phyloP scores from a whole-genome alignment of 768 basidiomycete species.

The Kwoniella sp. region DNA sequence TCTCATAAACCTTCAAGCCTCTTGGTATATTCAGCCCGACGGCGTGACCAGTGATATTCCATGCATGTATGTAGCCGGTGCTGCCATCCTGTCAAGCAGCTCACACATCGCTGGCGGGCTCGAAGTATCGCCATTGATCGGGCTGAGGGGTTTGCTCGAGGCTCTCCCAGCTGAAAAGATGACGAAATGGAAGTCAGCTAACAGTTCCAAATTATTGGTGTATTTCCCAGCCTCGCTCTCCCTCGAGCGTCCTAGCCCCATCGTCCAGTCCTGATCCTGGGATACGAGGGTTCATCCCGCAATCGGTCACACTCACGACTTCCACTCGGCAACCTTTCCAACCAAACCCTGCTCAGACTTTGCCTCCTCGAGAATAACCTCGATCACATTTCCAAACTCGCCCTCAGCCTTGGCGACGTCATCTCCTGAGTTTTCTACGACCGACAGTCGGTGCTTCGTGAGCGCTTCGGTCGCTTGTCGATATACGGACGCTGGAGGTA shows the following conservation, averaged over 20 bases:
- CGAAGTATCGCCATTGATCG: slow-evolving; percentile 73
- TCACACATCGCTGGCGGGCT: slow-evolving; percentile 37
- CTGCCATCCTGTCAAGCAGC: neutral
- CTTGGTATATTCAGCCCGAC: too few species aligned
- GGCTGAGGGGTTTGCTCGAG: slow-evolving; percentile 76
- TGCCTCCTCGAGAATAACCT: slow-evolving; percentile 80
- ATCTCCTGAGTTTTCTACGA: slow-evolving; percentile 69
- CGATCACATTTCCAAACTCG: slow-evolving; percentile 81
- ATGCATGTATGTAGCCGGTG: neutral
- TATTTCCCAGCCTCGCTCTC: too few species aligned
- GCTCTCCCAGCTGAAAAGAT: slow-evolving; percentile 75
- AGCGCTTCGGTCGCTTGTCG: slow-evolving; percentile 77
- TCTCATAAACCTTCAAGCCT: too few species aligned
- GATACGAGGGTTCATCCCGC: too few species aligned
- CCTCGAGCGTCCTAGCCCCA: too few species aligned
- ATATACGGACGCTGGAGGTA: slow-evolving; percentile 85
- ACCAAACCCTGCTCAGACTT: slow-evolving; percentile 77
- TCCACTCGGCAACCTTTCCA: slow-evolving; percentile 89
- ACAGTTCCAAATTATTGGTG: too few species aligned
- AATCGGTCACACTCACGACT: slow-evolving; percentile 68
- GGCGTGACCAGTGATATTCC: neutral
- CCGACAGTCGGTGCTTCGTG: slow-evolving; percentile 74
- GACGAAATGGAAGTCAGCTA: neutral
- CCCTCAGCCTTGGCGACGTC: slow-evolving; percentile 71
- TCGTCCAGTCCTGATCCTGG: too few species aligned